Evolutionary conservation across 345 rosid genomes (phyloP).

Genomic region (Aquilaria yunnanensis): DNA sequence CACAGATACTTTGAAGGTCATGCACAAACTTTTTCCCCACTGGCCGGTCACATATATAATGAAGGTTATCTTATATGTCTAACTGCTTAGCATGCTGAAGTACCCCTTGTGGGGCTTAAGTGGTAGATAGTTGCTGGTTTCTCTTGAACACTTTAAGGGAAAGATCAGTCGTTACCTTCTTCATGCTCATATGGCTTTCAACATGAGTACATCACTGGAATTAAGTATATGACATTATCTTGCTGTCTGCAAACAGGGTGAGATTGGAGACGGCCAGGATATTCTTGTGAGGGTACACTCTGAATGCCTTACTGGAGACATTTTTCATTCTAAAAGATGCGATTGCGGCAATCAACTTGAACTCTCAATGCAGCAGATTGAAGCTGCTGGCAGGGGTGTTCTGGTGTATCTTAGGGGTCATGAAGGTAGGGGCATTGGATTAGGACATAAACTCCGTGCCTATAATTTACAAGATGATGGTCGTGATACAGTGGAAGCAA

Average conservation of each 20-base stretch:
- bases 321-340: constrained; percentile 73
- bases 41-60: too few species aligned
- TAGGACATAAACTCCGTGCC: constrained; percentile 88
- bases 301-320: constrained; percentile 80
- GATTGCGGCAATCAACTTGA: constrained; percentile 79
- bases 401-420: constrained; percentile 82
- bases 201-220: too few species aligned
- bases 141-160: too few species aligned
- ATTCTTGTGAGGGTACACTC: constrained; percentile 79
- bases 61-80: too few species aligned
- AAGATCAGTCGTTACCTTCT: too few species aligned
- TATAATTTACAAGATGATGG: constrained; percentile 88
- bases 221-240: not conserved
- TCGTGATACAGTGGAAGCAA: constrained; percentile 86
- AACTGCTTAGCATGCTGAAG: too few species aligned
- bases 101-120: too few species aligned
- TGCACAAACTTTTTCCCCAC: too few species aligned
- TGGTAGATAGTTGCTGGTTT: too few species aligned
- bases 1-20: too few species aligned
- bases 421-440: constrained; percentile 89
- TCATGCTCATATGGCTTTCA: too few species aligned
- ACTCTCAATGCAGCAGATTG: constrained; percentile 80
- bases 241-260: constrained; percentile 38
- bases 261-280: constrained; percentile 73
- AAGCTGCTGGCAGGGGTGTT: constrained; percentile 65